Base-by-base conservation (phyloP, 768 basidiomycete genomes). In the Pleurotus tuber-regium region DNA sequence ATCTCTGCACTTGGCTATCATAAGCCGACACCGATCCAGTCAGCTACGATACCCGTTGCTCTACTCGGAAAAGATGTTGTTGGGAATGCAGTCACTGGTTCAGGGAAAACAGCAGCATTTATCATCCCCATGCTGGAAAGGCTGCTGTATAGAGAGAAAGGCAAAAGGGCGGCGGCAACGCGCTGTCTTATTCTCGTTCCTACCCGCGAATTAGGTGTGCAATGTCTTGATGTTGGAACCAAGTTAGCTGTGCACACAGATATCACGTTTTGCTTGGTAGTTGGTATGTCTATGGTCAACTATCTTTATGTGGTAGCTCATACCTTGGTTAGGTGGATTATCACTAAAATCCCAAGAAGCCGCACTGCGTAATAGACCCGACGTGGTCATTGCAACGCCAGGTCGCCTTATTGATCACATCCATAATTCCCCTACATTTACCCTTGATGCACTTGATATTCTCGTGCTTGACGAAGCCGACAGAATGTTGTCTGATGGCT, bases 61-160 rank as follows among this genome's bases (percentile, higher is more conserved):
- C 80, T 99, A 16, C 66, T 95, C 19, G 97, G 97, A 44, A 94
- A 97, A 64, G 97, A 99, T 65, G 80, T 99, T 30, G 94, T 99
- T 48, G 97, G 96, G 26, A 87, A 83, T 53, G 96, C 97, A 16
- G 91, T 96, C 14, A 99, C 97, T 14, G 97, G 97, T 54, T 97
- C 94, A 4, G 97, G 97, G 54, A 99, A 99, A 75, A 99, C 97
- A 1, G 96, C 93, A 8, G 97, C 97, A 1, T 99, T 98, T 70
- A 87, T 89, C 62, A 85, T 98, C 53, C 97, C 97, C 33, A 88
- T 95, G 71, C 68, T 95, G 43, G 97, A 99, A 67, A 87, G 97
- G 52, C 75, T 99, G 25, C 69, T 95, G 49, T 98, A 95, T 63
- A 81, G 97, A 50, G 94, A 98, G 57, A 86, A 89, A 57, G 88